phyloP scores from a whole-genome alignment of 257 asterid species.

The Nicotiana noctiflora region DNA sequence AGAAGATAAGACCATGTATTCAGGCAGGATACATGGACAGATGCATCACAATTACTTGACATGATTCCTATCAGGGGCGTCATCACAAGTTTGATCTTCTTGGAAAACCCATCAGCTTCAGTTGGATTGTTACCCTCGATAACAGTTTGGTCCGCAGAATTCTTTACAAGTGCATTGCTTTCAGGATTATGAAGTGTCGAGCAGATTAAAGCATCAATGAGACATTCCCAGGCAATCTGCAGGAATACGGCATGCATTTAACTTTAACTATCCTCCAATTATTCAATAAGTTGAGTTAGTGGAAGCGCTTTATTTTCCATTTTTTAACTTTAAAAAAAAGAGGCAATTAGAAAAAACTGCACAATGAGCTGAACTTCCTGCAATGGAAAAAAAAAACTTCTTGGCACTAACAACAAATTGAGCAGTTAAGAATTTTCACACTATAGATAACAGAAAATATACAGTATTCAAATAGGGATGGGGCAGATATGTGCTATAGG shows the following conservation, averaged over 20 bases:
- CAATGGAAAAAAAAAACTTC: not conserved
- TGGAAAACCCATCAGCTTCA: slow-evolving; percentile 30
- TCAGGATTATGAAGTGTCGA: slow-evolving; percentile 33
- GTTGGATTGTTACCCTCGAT: slow-evolving; percentile 20
- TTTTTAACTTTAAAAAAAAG: not conserved
- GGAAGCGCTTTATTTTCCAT: not conserved
- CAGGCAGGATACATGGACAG: slow-evolving; percentile 67
- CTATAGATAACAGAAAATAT: not conserved
- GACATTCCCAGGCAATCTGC: slow-evolving; percentile 82
- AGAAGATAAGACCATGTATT: slow-evolving; percentile 76
- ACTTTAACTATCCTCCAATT: not conserved
- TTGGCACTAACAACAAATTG: not conserved
- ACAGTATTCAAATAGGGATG: not conserved
- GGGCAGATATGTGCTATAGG: not conserved
- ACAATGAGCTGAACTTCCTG: slow-evolving; percentile 1
- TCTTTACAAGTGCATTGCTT: slow-evolving; percentile 12
- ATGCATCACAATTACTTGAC: slow-evolving; percentile 62
- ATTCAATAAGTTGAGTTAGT: not conserved
- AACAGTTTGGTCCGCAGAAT: slow-evolving; percentile 15
- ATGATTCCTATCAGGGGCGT: slow-evolving; percentile 59
- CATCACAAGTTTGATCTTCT: slow-evolving; percentile 64
- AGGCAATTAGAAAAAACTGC: not conserved
- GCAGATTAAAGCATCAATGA: slow-evolving; percentile 55
- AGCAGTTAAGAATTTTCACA: not conserved
- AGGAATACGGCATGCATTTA: slow-evolving; percentile 14